These are phyloP conservation scores for Neolentinus lepideus DNA, from an alignment of 1,284 basidiomycete species.

Conservation along the genomic window DNA sequence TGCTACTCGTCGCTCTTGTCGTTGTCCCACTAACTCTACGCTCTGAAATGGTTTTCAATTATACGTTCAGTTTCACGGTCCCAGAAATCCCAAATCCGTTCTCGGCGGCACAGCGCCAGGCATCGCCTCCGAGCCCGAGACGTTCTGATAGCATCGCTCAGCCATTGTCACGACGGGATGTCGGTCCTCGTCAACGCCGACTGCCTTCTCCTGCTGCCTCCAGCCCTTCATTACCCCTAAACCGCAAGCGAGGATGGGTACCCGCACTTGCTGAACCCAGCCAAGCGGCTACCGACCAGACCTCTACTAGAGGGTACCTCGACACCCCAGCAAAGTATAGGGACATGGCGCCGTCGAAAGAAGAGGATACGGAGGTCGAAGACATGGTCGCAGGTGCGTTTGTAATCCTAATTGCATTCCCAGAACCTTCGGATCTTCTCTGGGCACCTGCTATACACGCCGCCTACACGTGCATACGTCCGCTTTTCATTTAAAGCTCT, in stretches of 20 bases:
- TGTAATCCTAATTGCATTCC: constrained; percentile 6
- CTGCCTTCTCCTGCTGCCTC: constrained; percentile 25
- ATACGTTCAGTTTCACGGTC: constrained; percentile 57
- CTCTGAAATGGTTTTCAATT: constrained; percentile 45
- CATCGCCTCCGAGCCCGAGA: constrained; percentile 12
- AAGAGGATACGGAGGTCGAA: constrained; percentile 31
- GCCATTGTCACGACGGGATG: not conserved
- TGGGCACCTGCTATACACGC: constrained; percentile 4
- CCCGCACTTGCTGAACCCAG: constrained; percentile 51
- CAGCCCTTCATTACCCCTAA: constrained; percentile 26
- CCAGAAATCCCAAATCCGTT: constrained; percentile 66
- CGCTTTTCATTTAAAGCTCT: constrained; percentile 8
- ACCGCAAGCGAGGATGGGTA: constrained; percentile 64
- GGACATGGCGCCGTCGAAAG: constrained; percentile 26
- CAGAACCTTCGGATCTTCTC: not conserved
- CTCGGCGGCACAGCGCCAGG: constrained; percentile 14
- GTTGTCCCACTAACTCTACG: not conserved
- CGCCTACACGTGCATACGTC: constrained; percentile 10
- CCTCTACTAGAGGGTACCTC: constrained; percentile 49
- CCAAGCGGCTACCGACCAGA: constrained; percentile 38
- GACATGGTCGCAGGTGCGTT: constrained; percentile 43
- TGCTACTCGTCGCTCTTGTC: not conserved
- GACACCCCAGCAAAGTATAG: constrained; percentile 59
- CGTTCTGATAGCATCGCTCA: not conserved
- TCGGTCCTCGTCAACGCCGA: constrained; percentile 10